Evolutionary conservation across 1,139 yeast species (phyloP).

Genomic region (Hemisphaericaspora xylanilytica): DNA sequence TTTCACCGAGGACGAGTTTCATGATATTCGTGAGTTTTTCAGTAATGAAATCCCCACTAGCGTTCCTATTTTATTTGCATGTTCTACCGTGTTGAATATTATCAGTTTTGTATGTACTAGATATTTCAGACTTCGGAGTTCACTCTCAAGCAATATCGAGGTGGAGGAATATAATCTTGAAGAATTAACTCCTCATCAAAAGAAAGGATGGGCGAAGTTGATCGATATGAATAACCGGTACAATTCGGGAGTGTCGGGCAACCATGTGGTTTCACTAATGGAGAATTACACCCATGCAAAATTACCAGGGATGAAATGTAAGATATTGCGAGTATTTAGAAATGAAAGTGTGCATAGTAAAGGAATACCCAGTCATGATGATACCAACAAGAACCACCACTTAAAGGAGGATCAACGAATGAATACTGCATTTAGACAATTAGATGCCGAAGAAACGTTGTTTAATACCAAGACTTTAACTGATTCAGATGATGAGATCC

Average conservation of each 20-base stretch:
- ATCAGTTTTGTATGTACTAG: slow-evolving; percentile 15
- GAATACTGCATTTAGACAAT: not conserved
- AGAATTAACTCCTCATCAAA: slow-evolving; percentile 25
- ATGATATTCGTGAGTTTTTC: no score
- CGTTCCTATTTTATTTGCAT: slow-evolving; percentile 16
- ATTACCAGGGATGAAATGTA: slow-evolving; percentile 31
- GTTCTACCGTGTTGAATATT: slow-evolving; percentile 11
- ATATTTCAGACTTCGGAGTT: slow-evolving; percentile 14
- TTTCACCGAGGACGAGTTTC: no score
- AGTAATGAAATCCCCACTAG: slow-evolving; percentile 15
- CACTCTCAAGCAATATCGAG: slow-evolving; percentile 17
- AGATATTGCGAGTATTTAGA: slow-evolving; percentile 34
- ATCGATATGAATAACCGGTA: slow-evolving; percentile 30
- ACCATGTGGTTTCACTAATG: slow-evolving; percentile 36
- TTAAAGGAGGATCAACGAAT: not conserved
- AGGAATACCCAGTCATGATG: slow-evolving; percentile 3
- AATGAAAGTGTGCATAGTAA: slow-evolving; percentile 1
- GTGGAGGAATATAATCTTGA: slow-evolving; percentile 35
- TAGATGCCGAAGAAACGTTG: slow-evolving; percentile 15
- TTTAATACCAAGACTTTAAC: slow-evolving; percentile 30
- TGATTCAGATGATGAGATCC: slow-evolving; percentile 7
- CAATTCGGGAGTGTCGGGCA: slow-evolving; percentile 39
- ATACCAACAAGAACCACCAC: not conserved
- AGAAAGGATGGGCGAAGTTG: slow-evolving; percentile 35
- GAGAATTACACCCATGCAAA: slow-evolving; percentile 30